A percentile compares a stretch with the other conserved stretches of the same genome.
Evolutionary conservation across 1,139 yeast genomes (phyloP).

Genomic region (Saccharomyces hybrid): DNA sequence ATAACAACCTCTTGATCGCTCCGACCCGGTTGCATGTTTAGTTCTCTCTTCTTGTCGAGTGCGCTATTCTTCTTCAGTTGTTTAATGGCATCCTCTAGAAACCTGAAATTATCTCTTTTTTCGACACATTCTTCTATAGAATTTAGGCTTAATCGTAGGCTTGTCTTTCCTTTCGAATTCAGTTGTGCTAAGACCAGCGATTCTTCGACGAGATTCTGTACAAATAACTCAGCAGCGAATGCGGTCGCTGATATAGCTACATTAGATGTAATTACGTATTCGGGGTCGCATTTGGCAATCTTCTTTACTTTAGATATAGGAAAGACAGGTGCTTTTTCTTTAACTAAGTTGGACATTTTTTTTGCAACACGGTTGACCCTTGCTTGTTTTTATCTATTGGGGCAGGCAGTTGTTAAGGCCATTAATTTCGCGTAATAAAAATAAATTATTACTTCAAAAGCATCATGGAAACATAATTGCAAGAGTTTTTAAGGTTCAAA

Average conservation of each 20-base stretch:
- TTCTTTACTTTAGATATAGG: constrained; percentile 79
- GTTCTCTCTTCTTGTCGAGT: constrained; percentile 8
- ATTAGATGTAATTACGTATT: constrained; percentile 65
- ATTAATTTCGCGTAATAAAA: neutral
- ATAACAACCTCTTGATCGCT: constrained; percentile 14
- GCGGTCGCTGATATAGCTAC: constrained; percentile 79
- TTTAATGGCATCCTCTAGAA: constrained; percentile 60
- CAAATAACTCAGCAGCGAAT: constrained; percentile 78
- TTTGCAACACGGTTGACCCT: neutral
- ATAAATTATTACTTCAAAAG: neutral
- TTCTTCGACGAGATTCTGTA: constrained; percentile 73
- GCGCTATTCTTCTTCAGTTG: constrained; percentile 27
- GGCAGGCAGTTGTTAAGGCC: neutral
- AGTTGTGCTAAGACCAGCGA: constrained; percentile 44
- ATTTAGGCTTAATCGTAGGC: constrained; percentile 38
- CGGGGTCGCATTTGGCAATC: constrained; percentile 81
- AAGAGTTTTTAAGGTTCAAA: neutral
- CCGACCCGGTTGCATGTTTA: constrained; percentile 13
- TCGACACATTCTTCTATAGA: constrained; percentile 71
- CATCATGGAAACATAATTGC: neutral
- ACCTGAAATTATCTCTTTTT: constrained; percentile 57
- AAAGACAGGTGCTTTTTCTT: constrained; percentile 29
- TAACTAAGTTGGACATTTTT: constrained; percentile 10
- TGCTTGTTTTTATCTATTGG: neutral
- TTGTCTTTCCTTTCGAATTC: constrained; percentile 11